These are phyloP conservation scores for Aspergillus caelatus DNA, from an alignment of 2,329 filamentous ascomycete species.

Conservation along the genomic window DNA sequence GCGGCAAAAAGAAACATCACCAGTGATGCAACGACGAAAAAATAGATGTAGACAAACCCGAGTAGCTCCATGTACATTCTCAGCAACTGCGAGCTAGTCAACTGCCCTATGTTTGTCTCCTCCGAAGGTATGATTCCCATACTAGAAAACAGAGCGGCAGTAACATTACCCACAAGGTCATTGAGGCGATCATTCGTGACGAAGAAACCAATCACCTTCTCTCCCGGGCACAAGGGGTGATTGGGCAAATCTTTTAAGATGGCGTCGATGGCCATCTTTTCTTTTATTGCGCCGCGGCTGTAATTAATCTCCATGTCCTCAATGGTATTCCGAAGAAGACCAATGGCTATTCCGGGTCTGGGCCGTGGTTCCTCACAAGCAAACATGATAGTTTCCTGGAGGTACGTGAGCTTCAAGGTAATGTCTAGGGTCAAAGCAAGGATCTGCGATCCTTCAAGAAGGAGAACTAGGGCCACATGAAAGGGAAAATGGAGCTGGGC, in stretches of 20 bases:
- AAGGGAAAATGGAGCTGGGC: slow-evolving; percentile 61
- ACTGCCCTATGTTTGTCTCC: slow-evolving; percentile 27
- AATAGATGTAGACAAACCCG: slow-evolving; percentile 45
- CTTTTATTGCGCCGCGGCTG: slow-evolving; percentile 33
- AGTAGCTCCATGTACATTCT: slow-evolving; percentile 41
- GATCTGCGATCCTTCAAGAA: slow-evolving; percentile 67
- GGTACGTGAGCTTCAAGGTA: slow-evolving; percentile 44
- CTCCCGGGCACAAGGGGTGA: slow-evolving; percentile 33
- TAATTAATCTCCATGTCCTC: slow-evolving; percentile 45
- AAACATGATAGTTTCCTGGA: slow-evolving; percentile 41
- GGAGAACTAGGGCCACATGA: slow-evolving; percentile 63
- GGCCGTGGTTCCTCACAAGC: slow-evolving; percentile 43
- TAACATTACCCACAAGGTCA: slow-evolving; percentile 43
- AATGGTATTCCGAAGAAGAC: slow-evolving; percentile 41
- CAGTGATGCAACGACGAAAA: slow-evolving; percentile 40
- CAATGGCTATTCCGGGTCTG: slow-evolving; percentile 29
- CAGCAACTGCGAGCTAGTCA: slow-evolving; percentile 35
- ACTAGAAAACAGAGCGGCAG: slow-evolving; percentile 43
- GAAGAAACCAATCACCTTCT: slow-evolving; percentile 21
- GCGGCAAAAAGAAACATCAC: slow-evolving; percentile 40
- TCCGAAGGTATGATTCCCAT: slow-evolving; percentile 41
- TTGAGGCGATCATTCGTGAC: slow-evolving; percentile 33
- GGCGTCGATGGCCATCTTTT: slow-evolving; percentile 35
- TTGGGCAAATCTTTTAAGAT: slow-evolving; percentile 35
- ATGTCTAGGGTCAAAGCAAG: slow-evolving; percentile 51